Evolutionary conservation across 495 filamentous ascomycete species (phyloP), one percentile per base, ranked within the genome.

Genomic region (Penicillium lividum): DNA sequence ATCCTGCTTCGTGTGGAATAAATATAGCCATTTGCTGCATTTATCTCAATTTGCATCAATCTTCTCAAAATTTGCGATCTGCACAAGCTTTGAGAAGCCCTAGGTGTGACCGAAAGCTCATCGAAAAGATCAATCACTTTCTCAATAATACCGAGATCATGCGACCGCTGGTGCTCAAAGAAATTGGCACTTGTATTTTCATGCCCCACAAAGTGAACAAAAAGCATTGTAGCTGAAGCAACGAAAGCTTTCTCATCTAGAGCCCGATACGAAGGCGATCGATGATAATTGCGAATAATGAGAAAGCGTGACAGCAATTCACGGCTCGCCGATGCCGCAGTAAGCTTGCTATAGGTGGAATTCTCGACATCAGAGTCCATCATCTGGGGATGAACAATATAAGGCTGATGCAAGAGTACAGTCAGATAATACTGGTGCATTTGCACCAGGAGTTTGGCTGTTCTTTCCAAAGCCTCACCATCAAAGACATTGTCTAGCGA

Each of bases 201-300:
- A 50, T 73, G 71, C 56, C 64, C 68, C 15, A 72, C 65, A 18
- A 82, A 63, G 46, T 81, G 71, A 16, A 74, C 68, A n/a, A 83
- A 68, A 3, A 80, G 59, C 16, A 84, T 66, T 6, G 77, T 56
- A 4, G 79, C 65, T 18, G 78, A 70, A 4, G 72, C 70, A 0
- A 70, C 76, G 64, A 82, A 83, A 16, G 63, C 78, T 57, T 81
- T 74, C 48, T 81, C 81, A 54, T 84, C 81, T 15, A 79, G 58
- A 3, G 76, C 65, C 29, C 80, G 78, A 67, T 79, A 82, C 51
- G 75, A 64, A 42, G 71, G 68, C n/a, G 70, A 64, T n/a, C 63
- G 62, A 33, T 64, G 65, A 18, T 62, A 59, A 22, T 65, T 62
- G 4, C 81, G 76, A 31, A 82, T 51, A 13, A 57, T 27, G 28